Base-by-base conservation (phyloP, 2,329 filamentous ascomycete genomes). In the Ceratocystiopsis brevicomis region DNA sequence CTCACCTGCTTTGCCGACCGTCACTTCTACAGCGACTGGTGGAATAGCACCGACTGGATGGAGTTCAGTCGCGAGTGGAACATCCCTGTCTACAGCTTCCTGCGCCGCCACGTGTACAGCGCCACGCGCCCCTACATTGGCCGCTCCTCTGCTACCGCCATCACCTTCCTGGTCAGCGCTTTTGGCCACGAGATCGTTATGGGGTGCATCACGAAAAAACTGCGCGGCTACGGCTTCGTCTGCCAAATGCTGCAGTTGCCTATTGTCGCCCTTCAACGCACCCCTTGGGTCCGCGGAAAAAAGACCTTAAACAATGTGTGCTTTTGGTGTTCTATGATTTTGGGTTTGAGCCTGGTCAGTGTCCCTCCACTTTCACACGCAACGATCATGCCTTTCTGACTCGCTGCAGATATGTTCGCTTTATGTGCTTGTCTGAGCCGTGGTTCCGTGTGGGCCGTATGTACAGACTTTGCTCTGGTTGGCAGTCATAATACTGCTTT, bases 61-160 rank as follows among this genome's bases (percentile, higher is more conserved):
- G 87, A 95, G 61, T 98, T 96, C 62, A 87, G 79, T 12, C 76
- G 86, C 50, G 83, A 95, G 64, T 96, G 90, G 88, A 96, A 96
- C 58, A 76, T 93, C n/a, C 88, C 88, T 38, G 88, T 95, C 8
- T 90, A 96, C 63, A 81, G 87, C 56, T 98, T 95, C 64, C 80
- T 96, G 53, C 78, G 87, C 9, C 74, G 90, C 19, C 90, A 98
- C 60, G 88, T 98, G 50, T 98, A 96, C 62, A 80, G 76, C 45
- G 86, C 86, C 2, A 81, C 79, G 13, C 70, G 82, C 11, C 75
- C 78, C 13, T 76, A 80, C 52, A 78, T 92, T 53, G 87, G 84
- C 17, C 76, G 78, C 45, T 69, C 72, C 15, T 67, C 80, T 45
- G 87, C 90, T 21, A 96, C 87, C 21, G 63, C 86, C 48, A 82